phyloP scores from a whole-genome alignment of 345 rosid genomes.

The rapeseed (Brassica napus) region Da-Ae NC_063450.1:48400001-48400500 shows the following conservation, averaged over 20 bases:
- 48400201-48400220: constrained; percentile 12
- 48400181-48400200: constrained; percentile 25
- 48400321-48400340: constrained; percentile 33
- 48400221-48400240: constrained; percentile 32
- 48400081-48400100: constrained; percentile 29
- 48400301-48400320: constrained; percentile 13
- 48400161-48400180: constrained; percentile 29
- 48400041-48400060: constrained; percentile 27
- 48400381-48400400: constrained; percentile 49
- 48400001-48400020: background rate
- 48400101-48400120: constrained; percentile 23
- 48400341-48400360: background rate
- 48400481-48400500: constrained; percentile 52
- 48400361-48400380: constrained; percentile 38
- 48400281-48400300: constrained; percentile 35
- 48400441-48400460: constrained; percentile 41
- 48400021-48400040: background rate
- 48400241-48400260: constrained; percentile 25
- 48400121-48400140: constrained; percentile 36
- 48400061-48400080: constrained; percentile 41
- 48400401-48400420: constrained; percentile 63
- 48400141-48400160: constrained; percentile 20
- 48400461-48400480: background rate
- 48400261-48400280: constrained; percentile 22
- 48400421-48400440: constrained; percentile 62